A percentile compares a stretch with the other conserved stretches of the same genome.
Evolutionary conservation across 257 asterid genomes (phyloP).

Genomic region (Solanum peruvianum): DNA sequence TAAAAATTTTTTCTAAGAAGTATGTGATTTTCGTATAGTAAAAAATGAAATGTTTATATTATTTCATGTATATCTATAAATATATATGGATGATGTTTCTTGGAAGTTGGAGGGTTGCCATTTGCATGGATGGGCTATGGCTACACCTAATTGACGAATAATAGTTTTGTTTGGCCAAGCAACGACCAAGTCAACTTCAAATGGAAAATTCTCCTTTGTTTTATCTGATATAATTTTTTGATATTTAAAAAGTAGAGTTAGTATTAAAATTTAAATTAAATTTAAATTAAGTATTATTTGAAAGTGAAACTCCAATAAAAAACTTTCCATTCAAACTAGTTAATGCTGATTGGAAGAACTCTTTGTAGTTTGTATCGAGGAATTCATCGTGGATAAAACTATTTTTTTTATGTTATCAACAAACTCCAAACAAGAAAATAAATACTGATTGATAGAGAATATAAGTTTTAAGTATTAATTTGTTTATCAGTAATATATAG

Average conservation of each 20-base stretch:
- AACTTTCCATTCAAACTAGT: not conserved
- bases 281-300: too few species aligned
- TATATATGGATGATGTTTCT: too few species aligned
- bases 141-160: not conserved
- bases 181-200: not conserved
- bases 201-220: not conserved
- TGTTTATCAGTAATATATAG: too few species aligned
- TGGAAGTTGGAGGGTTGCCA: not conserved
- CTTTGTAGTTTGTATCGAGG: not conserved
- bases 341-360: not conserved
- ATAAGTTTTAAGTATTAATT: not conserved
- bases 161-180: not conserved
- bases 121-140: not conserved
- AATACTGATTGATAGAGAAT: not conserved
- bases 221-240: not conserved
- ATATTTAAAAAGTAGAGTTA: accelerated
- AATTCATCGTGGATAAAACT: not conserved
- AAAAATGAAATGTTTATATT: not conserved
- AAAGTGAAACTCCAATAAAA: not conserved
- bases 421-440: not conserved
- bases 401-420: not conserved
- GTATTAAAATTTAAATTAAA: too few species aligned
- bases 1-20: too few species aligned
- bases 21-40: not conserved
- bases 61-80: too few species aligned